Percentiles rank a stretch among this genome's conserved stretches.
phyloP scores from a whole-genome alignment of 495 filamentous ascomycete species.

The Jackrogersella minutella region DNA sequence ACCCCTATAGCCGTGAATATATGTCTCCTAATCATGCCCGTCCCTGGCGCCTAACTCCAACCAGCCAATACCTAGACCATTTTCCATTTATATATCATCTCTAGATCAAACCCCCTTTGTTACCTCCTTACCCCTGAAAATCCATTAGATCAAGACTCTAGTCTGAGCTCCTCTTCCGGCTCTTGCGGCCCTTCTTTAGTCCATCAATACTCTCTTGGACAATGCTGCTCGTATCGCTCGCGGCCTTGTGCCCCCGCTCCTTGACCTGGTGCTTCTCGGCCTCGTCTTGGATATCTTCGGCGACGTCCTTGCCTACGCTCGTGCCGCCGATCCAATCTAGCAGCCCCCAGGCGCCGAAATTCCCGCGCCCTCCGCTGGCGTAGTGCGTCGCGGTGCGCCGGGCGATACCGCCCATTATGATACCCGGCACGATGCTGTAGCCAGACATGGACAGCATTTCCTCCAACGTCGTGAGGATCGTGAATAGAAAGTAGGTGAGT shows the following conservation, averaged over 20 bases:
- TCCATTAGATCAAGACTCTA: neutral
- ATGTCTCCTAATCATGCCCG: neutral
- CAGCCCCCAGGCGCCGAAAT: slow-evolving; percentile 80
- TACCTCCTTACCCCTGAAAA: neutral
- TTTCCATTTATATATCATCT: neutral
- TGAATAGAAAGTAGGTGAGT: slow-evolving; percentile 77
- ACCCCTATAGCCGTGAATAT: neutral
- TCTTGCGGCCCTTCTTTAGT: slow-evolving; percentile 47
- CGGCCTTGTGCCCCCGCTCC: slow-evolving; percentile 53
- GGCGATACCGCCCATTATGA: slow-evolving; percentile 78
- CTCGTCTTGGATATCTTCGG: slow-evolving; percentile 63
- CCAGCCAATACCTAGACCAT: neutral
- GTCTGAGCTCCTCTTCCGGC: slow-evolving; percentile 51
- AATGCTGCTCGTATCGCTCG: slow-evolving; percentile 46
- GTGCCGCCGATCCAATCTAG: slow-evolving; percentile 82
- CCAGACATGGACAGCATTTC: slow-evolving; percentile 81
- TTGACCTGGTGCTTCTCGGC: slow-evolving; percentile 66
- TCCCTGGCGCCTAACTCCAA: slow-evolving; percentile 18
- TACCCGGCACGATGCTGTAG: slow-evolving; percentile 76
- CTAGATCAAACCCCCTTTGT: neutral
- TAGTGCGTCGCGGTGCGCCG: slow-evolving; percentile 74
- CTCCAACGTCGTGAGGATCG: slow-evolving; percentile 73
- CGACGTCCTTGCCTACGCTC: slow-evolving; percentile 63
- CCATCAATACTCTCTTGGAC: slow-evolving; percentile 49
- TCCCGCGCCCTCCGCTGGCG: slow-evolving; percentile 66